Percentiles rank a stretch among this genome's conserved stretches.
These are phyloP conservation scores for Sideroxylon spinosum DNA, from an alignment of 179 eudicot species.

Conservation along the genomic window DNA sequence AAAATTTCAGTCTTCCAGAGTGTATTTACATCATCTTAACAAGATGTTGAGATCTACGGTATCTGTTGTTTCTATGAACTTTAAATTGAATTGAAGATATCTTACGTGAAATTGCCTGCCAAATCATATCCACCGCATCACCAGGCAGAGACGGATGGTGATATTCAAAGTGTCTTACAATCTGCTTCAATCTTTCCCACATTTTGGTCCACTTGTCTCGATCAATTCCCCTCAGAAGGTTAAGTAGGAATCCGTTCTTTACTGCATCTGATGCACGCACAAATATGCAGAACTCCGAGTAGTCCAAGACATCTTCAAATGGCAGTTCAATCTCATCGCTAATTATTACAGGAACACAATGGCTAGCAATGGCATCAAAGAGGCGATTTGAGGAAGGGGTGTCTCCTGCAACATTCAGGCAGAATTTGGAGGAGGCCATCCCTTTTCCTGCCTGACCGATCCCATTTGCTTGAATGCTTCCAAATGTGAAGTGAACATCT, in stretches of 20 bases:
- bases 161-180: constrained; percentile 66
- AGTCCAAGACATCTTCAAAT: constrained; percentile 74
- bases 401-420: constrained; percentile 94
- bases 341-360: constrained; percentile 89
- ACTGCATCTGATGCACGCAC: constrained; percentile 71
- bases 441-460: constrained; percentile 70
- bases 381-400: constrained; percentile 98
- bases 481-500: constrained; percentile 83
- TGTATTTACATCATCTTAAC: background rate
- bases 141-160: constrained; percentile 66
- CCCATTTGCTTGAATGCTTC: constrained; percentile 57
- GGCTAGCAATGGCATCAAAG: constrained; percentile 89
- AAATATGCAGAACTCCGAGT: constrained; percentile 72
- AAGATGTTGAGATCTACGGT: constrained; percentile 36
- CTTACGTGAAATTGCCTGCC: constrained; percentile 76
- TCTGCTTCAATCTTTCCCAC: constrained; percentile 81
- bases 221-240: constrained; percentile 56
- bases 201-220: constrained; percentile 71
- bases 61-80: constrained; percentile 49
- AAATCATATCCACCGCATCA: constrained; percentile 94
- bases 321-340: constrained; percentile 96
- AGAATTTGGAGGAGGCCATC: constrained; percentile 82
- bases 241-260: constrained; percentile 57
- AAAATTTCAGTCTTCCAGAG: background rate
- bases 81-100: constrained; percentile 24